phyloP scores from a whole-genome alignment of 352 stramenopile species.

The Globisporangium perplexum region DNA sequence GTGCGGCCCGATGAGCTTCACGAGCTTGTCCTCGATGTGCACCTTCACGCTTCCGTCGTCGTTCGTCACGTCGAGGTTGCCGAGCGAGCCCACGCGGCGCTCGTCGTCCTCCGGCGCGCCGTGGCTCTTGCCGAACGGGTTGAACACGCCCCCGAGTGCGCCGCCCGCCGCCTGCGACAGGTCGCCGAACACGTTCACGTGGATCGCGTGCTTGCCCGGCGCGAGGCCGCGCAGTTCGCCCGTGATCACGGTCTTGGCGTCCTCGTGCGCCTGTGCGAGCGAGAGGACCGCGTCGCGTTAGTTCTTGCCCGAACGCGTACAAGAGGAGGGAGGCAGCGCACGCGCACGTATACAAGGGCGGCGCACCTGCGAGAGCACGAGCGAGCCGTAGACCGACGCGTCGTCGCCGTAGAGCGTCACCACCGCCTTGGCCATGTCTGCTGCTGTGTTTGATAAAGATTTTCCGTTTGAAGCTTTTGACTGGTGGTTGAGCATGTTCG shows the following conservation, averaged over 20 bases:
- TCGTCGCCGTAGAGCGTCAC: slow-evolving; percentile 86
- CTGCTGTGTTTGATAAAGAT: slow-evolving; percentile 6
- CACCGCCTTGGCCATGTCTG: slow-evolving; percentile 75
- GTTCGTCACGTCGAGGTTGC: slow-evolving; percentile 80
- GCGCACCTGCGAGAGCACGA: slow-evolving; percentile 69
- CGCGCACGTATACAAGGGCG: background rate
- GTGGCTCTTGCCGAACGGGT: slow-evolving; percentile 98
- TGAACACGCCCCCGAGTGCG: slow-evolving; percentile 92
- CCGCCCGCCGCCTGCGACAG: slow-evolving; percentile 76
- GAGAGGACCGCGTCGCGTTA: no score
- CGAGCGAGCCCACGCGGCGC: slow-evolving; percentile 93
- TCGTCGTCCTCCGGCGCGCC: slow-evolving; percentile 94
- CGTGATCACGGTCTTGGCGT: slow-evolving; percentile 84
- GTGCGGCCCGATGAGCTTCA: slow-evolving; percentile 98
- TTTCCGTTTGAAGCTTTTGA: slow-evolving; percentile 1
- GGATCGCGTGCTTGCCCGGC: slow-evolving; percentile 92
- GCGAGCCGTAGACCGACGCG: slow-evolving; percentile 69
- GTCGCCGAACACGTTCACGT: slow-evolving; percentile 95
- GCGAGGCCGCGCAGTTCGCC: slow-evolving; percentile 73
- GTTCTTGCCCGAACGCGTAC: no score
- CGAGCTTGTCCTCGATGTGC: slow-evolving; percentile 92
- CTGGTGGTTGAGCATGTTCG: no score
- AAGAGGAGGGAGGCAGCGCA: background rate
- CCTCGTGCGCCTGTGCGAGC: slow-evolving; percentile 72
- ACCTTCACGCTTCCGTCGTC: slow-evolving; percentile 89